A percentile compares a stretch with the other conserved stretches of the same genome.
phyloP scores from a whole-genome alignment of 1,139 yeast species.

The Blastobotrys proliferans region DNA sequence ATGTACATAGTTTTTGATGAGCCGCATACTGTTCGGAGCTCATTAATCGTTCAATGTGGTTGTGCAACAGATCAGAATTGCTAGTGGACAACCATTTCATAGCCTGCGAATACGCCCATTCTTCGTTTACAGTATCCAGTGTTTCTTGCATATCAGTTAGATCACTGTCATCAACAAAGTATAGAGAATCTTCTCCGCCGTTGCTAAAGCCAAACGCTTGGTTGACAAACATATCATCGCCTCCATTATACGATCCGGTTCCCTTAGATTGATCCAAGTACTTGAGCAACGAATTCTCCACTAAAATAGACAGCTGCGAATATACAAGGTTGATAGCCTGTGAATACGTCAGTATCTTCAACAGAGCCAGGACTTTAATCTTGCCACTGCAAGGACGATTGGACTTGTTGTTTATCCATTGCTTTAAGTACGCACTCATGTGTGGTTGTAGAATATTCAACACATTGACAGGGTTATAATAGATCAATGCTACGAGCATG shows the following conservation, averaged over 20 bases:
- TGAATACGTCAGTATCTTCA: not conserved
- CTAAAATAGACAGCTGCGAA: not conserved
- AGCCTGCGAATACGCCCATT: not conserved
- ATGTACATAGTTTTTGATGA: slow-evolving; percentile 8
- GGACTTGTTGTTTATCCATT: not conserved
- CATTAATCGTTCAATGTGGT: too few relatives aligned
- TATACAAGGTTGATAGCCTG: not conserved
- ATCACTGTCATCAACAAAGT: slow-evolving; percentile 5
- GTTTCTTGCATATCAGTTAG: slow-evolving; percentile 9
- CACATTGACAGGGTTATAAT: slow-evolving; percentile 1
- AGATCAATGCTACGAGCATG: not conserved
- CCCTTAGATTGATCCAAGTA: too few relatives aligned
- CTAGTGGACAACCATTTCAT: not conserved
- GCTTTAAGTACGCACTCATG: not conserved
- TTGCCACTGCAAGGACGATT: slow-evolving; percentile 6
- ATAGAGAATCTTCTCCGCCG: not conserved
- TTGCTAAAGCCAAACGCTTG: too few relatives aligned
- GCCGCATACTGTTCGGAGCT: not conserved
- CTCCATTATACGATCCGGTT: too few relatives aligned
- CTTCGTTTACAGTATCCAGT: not conserved
- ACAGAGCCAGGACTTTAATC: slow-evolving; percentile 1
- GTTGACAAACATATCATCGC: not conserved
- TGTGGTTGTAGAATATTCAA: not conserved
- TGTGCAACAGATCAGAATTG: not conserved
- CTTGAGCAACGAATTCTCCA: not conserved